These are phyloP conservation scores for Castanopsis chinensis DNA, from an alignment of 306 rosid genomes.

Conservation along the genomic window DNA sequence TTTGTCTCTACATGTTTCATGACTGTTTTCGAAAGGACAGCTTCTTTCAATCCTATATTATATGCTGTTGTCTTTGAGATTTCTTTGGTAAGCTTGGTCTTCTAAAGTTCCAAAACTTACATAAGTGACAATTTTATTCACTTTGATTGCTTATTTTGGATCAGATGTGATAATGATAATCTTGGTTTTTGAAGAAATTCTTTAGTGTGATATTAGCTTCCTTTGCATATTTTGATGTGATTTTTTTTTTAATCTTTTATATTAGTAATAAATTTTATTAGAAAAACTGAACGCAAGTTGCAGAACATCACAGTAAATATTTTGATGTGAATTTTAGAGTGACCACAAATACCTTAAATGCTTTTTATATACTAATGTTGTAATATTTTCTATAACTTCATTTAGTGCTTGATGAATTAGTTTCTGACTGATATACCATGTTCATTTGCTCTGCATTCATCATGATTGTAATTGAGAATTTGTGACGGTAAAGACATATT, in stretches of 20 bases:
- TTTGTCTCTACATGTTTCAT: not conserved
- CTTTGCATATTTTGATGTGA: not conserved
- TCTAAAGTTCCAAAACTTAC: conserved; percentile 5
- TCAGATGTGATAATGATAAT: not conserved
- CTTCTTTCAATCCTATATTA: not conserved
- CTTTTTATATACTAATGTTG: not conserved
- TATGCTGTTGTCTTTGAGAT: not conserved
- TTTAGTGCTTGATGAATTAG: conserved; percentile 13
- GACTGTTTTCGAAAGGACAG: not conserved
- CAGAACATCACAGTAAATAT: not conserved
- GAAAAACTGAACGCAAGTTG: no score
- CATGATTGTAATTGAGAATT: not conserved
- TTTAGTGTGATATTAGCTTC: not conserved
- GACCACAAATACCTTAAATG: not conserved
- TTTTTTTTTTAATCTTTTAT: not conserved
- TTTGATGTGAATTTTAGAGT: not conserved
- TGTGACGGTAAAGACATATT: conserved; percentile 1
- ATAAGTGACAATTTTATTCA: conserved; percentile 2
- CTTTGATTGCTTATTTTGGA: not conserved
- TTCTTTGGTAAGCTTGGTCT: conserved; percentile 23
- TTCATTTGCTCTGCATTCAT: not conserved
- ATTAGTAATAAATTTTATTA: no score
- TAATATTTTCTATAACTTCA: conserved; percentile 12
- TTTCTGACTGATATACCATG: not conserved
- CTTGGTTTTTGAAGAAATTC: not conserved